phyloP scores from a whole-genome alignment of 768 basidiomycete species.

The Suillus paluster region DNA sequence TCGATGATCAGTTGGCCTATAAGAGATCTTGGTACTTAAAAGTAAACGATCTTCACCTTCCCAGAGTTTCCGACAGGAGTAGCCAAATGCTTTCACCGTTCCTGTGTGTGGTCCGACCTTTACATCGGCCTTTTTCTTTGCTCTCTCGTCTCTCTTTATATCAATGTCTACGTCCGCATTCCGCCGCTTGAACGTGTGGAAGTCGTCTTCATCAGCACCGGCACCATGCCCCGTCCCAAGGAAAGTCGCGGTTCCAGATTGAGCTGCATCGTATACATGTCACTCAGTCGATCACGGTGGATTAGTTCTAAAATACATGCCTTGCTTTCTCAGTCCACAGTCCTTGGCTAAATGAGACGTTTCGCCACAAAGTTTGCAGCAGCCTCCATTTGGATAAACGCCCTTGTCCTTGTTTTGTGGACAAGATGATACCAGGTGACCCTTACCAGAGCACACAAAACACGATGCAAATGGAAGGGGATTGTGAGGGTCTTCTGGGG shows the following conservation, averaged over 20 bases:
- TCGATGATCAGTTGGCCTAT: background rate
- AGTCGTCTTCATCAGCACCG: constrained; percentile 95
- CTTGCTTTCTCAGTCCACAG: constrained; percentile 68
- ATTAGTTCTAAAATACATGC: constrained; percentile 33
- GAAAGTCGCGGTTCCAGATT: constrained; percentile 27
- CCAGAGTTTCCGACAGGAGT: constrained; percentile 23
- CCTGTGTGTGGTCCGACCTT: constrained; percentile 50
- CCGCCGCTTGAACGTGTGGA: constrained; percentile 77
- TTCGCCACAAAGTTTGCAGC: constrained; percentile 87
- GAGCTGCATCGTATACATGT: background rate
- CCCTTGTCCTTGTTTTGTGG: constrained; percentile 80
- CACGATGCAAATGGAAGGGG: constrained; percentile 90
- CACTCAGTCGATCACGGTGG: background rate
- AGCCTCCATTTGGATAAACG: constrained; percentile 89
- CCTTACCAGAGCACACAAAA: constrained; percentile 84
- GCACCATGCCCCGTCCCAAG: constrained; percentile 48
- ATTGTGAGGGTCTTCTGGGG: constrained; percentile 59
- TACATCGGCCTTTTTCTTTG: constrained; percentile 46
- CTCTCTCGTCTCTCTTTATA: constrained; percentile 53
- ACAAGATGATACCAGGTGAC: constrained; percentile 86
- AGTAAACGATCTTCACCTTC: constrained; percentile 49
- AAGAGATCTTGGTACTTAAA: constrained; percentile 34
- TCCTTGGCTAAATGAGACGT: constrained; percentile 86
- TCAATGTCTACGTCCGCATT: constrained; percentile 62
- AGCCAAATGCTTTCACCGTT: constrained; percentile 39